These are phyloP conservation scores for Diaporthe ampelina DNA, from an alignment of 2,329 filamentous ascomycete genomes.

Conservation along the genomic window DNA sequence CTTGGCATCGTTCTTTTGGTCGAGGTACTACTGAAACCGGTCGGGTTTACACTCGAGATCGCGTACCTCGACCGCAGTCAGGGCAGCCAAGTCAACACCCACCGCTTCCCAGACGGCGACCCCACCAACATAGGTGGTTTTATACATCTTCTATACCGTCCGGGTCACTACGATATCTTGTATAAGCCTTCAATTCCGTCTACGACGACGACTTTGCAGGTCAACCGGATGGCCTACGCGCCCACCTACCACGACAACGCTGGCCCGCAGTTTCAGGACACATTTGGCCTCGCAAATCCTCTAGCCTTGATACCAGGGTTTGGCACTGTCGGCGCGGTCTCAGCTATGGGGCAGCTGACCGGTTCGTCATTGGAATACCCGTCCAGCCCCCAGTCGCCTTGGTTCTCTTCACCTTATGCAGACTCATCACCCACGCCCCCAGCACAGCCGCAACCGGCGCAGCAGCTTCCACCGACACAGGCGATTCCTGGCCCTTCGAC, in stretches of 20 bases:
- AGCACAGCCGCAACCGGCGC: slow-evolving; percentile 43
- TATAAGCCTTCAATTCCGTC: slow-evolving; percentile 63
- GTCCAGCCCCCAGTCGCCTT: slow-evolving; percentile 53
- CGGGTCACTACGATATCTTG: slow-evolving; percentile 92
- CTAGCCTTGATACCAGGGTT: slow-evolving; percentile 65
- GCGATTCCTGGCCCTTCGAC: slow-evolving; percentile 50
- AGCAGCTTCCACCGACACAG: slow-evolving; percentile 48
- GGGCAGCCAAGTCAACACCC: slow-evolving; percentile 81
- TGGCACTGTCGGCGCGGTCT: slow-evolving; percentile 44
- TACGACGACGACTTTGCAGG: slow-evolving; percentile 59
- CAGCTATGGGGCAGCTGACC: slow-evolving; percentile 40
- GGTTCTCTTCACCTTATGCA: slow-evolving; percentile 53
- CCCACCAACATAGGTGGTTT: slow-evolving; percentile 61
- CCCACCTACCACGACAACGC: slow-evolving; percentile 30
- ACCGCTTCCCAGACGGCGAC: slow-evolving; percentile 71
- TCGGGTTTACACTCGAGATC: slow-evolving; percentile 85
- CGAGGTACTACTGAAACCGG: slow-evolving; percentile 83
- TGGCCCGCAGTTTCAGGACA: slow-evolving; percentile 43
- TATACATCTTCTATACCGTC: slow-evolving; percentile 75
- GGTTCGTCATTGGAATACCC: slow-evolving; percentile 48
- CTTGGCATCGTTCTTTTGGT: slow-evolving; percentile 84
- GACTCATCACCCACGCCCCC: slow-evolving; percentile 46
- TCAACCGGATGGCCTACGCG: slow-evolving; percentile 62
- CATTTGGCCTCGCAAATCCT: slow-evolving; percentile 55
- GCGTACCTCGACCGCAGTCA: slow-evolving; percentile 90